phyloP scores from a whole-genome alignment of 331 rosid species.

The Erythrophleum ivorense region DNA sequence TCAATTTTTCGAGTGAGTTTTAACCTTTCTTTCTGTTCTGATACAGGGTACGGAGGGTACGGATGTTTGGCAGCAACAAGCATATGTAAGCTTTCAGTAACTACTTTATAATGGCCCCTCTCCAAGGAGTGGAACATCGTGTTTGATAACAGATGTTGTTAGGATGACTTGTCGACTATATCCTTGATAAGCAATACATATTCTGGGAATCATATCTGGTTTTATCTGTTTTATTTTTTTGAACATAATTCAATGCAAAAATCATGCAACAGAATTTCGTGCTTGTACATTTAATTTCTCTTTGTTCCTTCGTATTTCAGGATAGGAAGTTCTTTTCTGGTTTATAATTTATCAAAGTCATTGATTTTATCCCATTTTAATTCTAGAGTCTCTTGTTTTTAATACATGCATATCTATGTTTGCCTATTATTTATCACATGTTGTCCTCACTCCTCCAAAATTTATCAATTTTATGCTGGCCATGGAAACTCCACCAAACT shows the following conservation, averaged over 20 bases:
- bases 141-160: conserved; percentile 14
- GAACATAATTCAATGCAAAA: conserved; percentile 6
- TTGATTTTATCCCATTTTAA: conserved; percentile 30
- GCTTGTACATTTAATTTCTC: not conserved
- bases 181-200: conserved; percentile 24
- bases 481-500: conserved; percentile 22
- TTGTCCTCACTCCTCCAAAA: not conserved
- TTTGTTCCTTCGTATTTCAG: conserved; percentile 15
- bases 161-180: conserved; percentile 34
- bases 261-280: not conserved
- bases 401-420: not conserved
- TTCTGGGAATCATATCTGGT: conserved; percentile 24
- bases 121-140: conserved; percentile 15
- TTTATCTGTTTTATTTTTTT: conserved; percentile 12
- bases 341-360: conserved; percentile 3
- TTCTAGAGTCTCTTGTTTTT: conserved; percentile 22
- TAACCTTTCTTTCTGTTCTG: conserved; percentile 29
- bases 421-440: conserved; percentile 26
- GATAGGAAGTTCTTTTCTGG: conserved; percentile 15
- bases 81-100: conserved; percentile 61
- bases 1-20: conserved; percentile 17
- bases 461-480: conserved; percentile 21
- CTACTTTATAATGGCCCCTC: conserved; percentile 22
- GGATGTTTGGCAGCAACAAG: conserved; percentile 46
- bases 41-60: conserved; percentile 51